Base-by-base conservation (phyloP, 2,329 filamentous ascomycete species). In the Stachybotrys echinatus region DNA sequence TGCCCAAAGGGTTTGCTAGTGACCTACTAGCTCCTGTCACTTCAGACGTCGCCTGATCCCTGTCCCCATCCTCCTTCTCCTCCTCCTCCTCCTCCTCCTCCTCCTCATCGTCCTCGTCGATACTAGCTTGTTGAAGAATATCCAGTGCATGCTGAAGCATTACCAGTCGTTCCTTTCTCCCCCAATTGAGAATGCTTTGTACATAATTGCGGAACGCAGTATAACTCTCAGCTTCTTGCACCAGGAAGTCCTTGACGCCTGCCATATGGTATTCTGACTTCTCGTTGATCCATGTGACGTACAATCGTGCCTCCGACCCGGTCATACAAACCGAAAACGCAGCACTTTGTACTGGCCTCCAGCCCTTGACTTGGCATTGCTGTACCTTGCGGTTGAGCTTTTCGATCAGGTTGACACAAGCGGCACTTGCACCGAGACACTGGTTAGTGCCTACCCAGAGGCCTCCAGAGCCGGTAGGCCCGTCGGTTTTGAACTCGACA, bases 101-200 rank as follows among this genome's bases (percentile, higher is more conserved):
- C n/a, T n/a, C n/a, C n/a, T n/a, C n/a, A n/a, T n/a, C n/a, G n/a
- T n/a, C n/a, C n/a, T n/a, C n/a, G n/a, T n/a, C n/a, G n/a, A n/a
- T n/a, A n/a, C n/a, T n/a, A n/a, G 31, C 31, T 37, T 37, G 10
- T 37, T 10, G 31, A 37, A 37, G 31, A 17, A 17, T 37, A 37
- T 37, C 31, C 31, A 37, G 31, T 37, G 31, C 8, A 10, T 37
- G 8, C 8, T 50, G 55, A 42, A 70, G 65, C 3, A 54, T 53
- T 2, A 52, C 46, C n/a, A 70, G 49, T 5, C 65, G 61, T 23
- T 49, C 39, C 22, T 57, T 55, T 21, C 52, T 58, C 0, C 65
- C 66, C 65, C 65, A 69, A 44, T 69, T 65, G 7, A 70, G 55
- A n/a, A 70, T 69, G 40, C 68, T 70, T 7, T 48, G 58, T 21